These are phyloP conservation scores for Populus hybrid DNA, from an alignment of 441 rosid genomes.

Conservation along the genomic window DNA sequence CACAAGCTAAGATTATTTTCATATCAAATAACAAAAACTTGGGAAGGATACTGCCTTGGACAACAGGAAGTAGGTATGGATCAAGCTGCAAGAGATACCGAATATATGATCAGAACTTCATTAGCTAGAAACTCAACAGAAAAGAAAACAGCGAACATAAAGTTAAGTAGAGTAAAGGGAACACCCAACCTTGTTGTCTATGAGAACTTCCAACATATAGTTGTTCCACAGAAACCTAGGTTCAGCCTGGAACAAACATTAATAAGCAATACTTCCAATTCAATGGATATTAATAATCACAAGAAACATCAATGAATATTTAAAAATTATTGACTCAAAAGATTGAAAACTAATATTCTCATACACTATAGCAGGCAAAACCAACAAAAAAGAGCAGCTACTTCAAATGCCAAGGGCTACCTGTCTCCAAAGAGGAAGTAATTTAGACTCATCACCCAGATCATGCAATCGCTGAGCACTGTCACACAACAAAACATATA, in stretches of 20 bases:
- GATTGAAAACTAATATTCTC: not conserved
- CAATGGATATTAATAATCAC: conserved; percentile 4
- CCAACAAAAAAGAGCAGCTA: conserved; percentile 10
- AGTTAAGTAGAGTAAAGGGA: conserved; percentile 14
- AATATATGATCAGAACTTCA: conserved; percentile 21
- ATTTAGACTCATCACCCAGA: conserved; percentile 89
- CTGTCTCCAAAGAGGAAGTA: conserved; percentile 99
- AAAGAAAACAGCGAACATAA: conserved; percentile 10
- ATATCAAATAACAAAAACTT: conserved; percentile 19
- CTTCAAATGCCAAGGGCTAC: conserved; percentile 31
- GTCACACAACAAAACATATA: conserved; percentile 27
- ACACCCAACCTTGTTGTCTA: conserved; percentile 74
- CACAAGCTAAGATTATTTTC: conserved; percentile 17
- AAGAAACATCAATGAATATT: conserved; percentile 12
- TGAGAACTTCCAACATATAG: conserved; percentile 88
- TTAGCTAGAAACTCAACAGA: conserved; percentile 9
- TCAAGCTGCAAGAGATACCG: conserved; percentile 66
- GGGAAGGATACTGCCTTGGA: conserved; percentile 95
- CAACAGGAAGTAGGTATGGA: conserved; percentile 78
- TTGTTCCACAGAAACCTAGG: conserved; percentile 99
- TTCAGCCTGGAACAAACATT: conserved; percentile 70
- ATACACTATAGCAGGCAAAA: not conserved
- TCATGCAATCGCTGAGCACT: conserved; percentile 86
- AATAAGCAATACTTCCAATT: conserved; percentile 13
- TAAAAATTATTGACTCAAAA: not conserved